Evolutionary conservation across 1,284 basidiomycete species (phyloP).

Genomic region (Agroathelia rolfsii): DNA sequence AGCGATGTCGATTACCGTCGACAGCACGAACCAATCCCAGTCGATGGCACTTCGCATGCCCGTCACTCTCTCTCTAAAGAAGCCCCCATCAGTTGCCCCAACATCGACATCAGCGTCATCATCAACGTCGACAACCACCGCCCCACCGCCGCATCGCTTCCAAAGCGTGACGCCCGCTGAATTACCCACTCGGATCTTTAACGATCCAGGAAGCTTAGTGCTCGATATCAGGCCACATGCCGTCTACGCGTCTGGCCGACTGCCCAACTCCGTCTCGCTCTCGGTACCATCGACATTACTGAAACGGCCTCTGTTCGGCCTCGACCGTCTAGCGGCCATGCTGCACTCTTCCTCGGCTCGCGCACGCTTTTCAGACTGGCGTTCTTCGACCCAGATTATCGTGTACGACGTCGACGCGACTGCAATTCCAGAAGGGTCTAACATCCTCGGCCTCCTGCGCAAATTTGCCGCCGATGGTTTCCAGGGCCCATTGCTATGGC

Average conservation of each 20-base stretch:
- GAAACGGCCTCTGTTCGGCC: conserved; percentile 76
- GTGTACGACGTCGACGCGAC: conserved; percentile 76
- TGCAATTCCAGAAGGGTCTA: conserved; percentile 50
- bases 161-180: conserved; percentile 22
- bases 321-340: conserved; percentile 68
- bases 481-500: conserved; percentile 57
- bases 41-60: no score
- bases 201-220: conserved; percentile 34
- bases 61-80: no score
- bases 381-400: conserved; percentile 49
- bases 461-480: conserved; percentile 76
- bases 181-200: conserved; percentile 23
- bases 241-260: conserved; percentile 54
- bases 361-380: conserved; percentile 52
- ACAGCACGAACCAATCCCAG: no score
- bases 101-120: conserved; percentile 3
- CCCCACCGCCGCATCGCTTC: conserved; percentile 17
- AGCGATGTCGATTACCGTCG: background rate
- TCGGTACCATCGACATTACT: conserved; percentile 92
- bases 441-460: conserved; percentile 70
- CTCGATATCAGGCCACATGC: conserved; percentile 87
- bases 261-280: conserved; percentile 73
- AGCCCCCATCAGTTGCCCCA: background rate
- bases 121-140: conserved; percentile 4
- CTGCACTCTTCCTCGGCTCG: conserved; percentile 51